These are phyloP conservation scores for Talaromyces amestolkiae DNA, from an alignment of 2,329 filamentous ascomycete genomes.

Conservation along the genomic window DNA sequence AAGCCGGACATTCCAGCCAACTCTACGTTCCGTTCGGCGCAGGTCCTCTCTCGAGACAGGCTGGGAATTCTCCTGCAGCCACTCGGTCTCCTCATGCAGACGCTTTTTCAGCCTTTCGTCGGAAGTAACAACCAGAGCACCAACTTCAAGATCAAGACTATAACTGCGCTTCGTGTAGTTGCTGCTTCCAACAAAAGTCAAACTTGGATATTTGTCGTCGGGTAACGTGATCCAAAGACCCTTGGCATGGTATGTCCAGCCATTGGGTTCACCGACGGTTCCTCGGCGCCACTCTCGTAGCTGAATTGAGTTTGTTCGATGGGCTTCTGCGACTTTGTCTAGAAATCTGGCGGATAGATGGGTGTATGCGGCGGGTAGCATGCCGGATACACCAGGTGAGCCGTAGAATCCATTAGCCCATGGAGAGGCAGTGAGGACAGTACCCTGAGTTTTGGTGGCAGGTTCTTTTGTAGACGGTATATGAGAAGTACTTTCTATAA, in stretches of 20 bases:
- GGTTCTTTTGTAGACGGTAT: slow-evolving; percentile 23
- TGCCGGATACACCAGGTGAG: slow-evolving; percentile 80
- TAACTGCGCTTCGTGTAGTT: slow-evolving; percentile 97
- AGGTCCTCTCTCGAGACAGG: slow-evolving; percentile 74
- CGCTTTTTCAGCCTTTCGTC: slow-evolving; percentile 69
- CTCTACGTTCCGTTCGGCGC: slow-evolving; percentile 74
- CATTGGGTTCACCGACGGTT: slow-evolving; percentile 72
- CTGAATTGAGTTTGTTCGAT: slow-evolving; percentile 59
- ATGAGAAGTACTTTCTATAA: slow-evolving; percentile 66
- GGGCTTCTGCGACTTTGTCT: slow-evolving; percentile 55
- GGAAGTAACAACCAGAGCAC: slow-evolving; percentile 78
- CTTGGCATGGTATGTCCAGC: slow-evolving; percentile 98
- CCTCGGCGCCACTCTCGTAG: slow-evolving; percentile 88
- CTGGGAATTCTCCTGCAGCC: slow-evolving; percentile 72
- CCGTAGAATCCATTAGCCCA: slow-evolving; percentile 94
- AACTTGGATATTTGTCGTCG: slow-evolving; percentile 62
- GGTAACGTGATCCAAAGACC: slow-evolving; percentile 78
- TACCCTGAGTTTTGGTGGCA: slow-evolving; percentile 56
- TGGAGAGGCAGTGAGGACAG: slow-evolving; percentile 87
- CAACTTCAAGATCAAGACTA: slow-evolving; percentile 84
- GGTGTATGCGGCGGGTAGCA: slow-evolving; percentile 89
- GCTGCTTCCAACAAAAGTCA: slow-evolving; percentile 84
- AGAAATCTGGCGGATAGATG: slow-evolving; percentile 82
- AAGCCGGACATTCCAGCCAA: slow-evolving; percentile 77
- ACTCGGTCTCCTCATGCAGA: slow-evolving; percentile 75